These are phyloP conservation scores for Begonia masoniana DNA, from an alignment of 306 rosid genomes.

Conservation along the genomic window DNA sequence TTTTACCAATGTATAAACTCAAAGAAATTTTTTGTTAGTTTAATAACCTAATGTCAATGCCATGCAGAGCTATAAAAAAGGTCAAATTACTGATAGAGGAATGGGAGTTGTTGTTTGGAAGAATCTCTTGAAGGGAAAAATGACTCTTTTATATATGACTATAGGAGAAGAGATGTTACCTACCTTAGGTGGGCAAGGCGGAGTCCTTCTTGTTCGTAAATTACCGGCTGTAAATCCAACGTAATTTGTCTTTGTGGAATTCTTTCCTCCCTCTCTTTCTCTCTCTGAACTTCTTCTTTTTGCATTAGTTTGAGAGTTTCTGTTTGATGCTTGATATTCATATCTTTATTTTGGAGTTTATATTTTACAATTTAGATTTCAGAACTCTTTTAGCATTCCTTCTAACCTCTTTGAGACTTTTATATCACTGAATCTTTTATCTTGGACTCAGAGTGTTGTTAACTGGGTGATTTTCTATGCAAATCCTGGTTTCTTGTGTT, in stretches of 20 bases:
- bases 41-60: slow-evolving; percentile 1
- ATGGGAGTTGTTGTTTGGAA: slow-evolving; percentile 32
- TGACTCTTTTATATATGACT: slow-evolving; percentile 69
- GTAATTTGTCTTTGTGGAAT: slow-evolving; percentile 21
- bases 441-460: too few relatives aligned
- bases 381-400: too few relatives aligned
- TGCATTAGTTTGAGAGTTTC: neutral
- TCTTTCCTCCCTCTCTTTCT: slow-evolving; percentile 1
- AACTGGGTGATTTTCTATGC: too few relatives aligned
- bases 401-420: too few relatives aligned
- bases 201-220: slow-evolving; percentile 74
- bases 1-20: too few relatives aligned
- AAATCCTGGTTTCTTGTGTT: too few relatives aligned
- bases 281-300: slow-evolving; percentile 13
- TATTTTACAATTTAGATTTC: too few relatives aligned
- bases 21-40: too few relatives aligned
- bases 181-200: slow-evolving; percentile 43
- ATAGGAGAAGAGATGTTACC: slow-evolving; percentile 89
- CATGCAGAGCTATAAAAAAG: slow-evolving; percentile 49
- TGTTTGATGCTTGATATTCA: too few relatives aligned
- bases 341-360: too few relatives aligned
- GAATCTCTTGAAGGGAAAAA: slow-evolving; percentile 42
- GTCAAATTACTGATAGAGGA: too few relatives aligned
- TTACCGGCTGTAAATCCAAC: slow-evolving; percentile 46
- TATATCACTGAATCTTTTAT: too few relatives aligned